Percentiles rank a stretch among this genome's conserved stretches.
phyloP scores from a whole-genome alignment of 169 alveolate species.

The Eimeria acervulina region DNA sequence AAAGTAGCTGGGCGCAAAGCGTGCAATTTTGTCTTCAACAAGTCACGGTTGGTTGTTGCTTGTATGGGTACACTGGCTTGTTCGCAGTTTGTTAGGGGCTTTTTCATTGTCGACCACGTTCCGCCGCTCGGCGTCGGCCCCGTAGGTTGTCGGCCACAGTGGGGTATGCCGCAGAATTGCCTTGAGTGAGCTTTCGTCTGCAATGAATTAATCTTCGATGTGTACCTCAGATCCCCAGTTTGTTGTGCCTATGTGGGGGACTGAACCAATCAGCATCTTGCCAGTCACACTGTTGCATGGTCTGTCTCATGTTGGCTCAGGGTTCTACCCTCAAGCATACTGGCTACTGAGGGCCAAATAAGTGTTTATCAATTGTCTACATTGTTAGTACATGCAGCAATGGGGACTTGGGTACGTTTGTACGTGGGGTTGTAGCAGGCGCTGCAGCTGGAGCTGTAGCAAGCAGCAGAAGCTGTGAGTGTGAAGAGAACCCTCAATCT shows the following conservation, averaged over 20 bases:
- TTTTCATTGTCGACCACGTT: neutral
- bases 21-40: neutral
- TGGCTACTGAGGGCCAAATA: neutral
- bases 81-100: neutral
- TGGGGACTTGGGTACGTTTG: neutral
- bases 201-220: neutral
- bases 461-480: neutral
- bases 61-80: neutral
- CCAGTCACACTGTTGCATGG: neutral
- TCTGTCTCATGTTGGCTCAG: neutral
- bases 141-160: neutral
- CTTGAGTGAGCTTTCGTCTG: neutral
- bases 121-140: neutral
- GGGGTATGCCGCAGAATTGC: neutral
- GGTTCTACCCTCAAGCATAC: neutral
- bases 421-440: neutral
- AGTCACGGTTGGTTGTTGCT: neutral
- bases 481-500: too few species aligned
- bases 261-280: neutral
- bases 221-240: neutral
- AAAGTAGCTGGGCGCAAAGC: neutral
- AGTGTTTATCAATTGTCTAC: neutral
- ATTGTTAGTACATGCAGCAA: neutral
- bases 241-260: neutral
- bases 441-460: neutral